phyloP scores from a whole-genome alignment of 768 basidiomycete species.

The Leucogyrophana mollusca region DNA sequence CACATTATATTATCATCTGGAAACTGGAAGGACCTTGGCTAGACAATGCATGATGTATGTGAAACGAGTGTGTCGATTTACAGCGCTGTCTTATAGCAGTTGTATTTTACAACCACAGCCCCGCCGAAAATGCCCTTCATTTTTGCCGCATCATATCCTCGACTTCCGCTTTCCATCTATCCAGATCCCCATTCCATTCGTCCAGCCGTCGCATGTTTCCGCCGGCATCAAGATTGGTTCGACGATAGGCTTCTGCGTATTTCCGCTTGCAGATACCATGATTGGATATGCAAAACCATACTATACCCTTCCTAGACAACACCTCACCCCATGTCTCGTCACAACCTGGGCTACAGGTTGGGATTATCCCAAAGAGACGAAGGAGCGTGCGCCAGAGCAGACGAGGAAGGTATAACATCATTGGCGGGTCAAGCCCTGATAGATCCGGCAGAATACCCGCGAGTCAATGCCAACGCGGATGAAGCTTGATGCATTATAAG shows the following conservation, averaged over 20 bases:
- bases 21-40: too few relatives aligned
- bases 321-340: slow-evolving; percentile 36
- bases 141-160: slow-evolving; percentile 10
- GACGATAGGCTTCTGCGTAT: slow-evolving; percentile 24
- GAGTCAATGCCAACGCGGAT: background rate
- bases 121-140: too few relatives aligned
- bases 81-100: too few relatives aligned
- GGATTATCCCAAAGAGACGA: slow-evolving; percentile 34
- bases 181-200: slow-evolving; percentile 47
- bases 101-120: too few relatives aligned
- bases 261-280: slow-evolving; percentile 33
- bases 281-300: slow-evolving; percentile 48
- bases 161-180: slow-evolving; percentile 33
- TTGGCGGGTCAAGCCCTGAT: slow-evolving; percentile 68
- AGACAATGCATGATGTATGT: too few relatives aligned
- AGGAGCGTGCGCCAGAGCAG: slow-evolving; percentile 50
- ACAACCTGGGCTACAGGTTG: slow-evolving; percentile 51
- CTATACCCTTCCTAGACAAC: slow-evolving; percentile 47
- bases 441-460: background rate
- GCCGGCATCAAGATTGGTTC: slow-evolving; percentile 32
- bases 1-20: too few relatives aligned
- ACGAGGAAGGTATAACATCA: slow-evolving; percentile 60
- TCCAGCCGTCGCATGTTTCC: slow-evolving; percentile 48
- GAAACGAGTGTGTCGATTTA: too few relatives aligned
- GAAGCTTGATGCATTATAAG: background rate